phyloP scores from a whole-genome alignment of 306 rosid species.

The Cucurbita maxima region DNA sequence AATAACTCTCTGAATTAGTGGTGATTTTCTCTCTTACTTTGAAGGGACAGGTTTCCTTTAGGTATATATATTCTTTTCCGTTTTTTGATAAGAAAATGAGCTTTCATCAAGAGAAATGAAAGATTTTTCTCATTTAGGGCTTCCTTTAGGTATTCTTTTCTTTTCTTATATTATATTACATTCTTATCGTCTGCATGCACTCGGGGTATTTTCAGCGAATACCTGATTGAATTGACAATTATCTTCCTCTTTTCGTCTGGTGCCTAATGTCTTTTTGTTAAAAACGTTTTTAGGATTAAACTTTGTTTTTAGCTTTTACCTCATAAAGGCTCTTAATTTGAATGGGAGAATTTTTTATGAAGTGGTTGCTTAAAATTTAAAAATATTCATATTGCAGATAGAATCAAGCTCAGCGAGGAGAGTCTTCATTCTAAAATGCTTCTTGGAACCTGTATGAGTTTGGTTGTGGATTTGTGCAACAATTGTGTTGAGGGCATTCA shows the following conservation, averaged over 20 bases:
- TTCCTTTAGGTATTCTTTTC: neutral
- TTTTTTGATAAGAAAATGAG: no score
- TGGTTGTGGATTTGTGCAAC: slow-evolving; percentile 37
- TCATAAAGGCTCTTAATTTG: neutral
- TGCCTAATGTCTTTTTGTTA: neutral
- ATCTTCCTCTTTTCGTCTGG: neutral
- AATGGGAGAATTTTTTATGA: neutral
- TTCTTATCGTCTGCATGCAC: neutral
- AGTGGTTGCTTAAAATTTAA: slow-evolving; percentile 5
- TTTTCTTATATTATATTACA: neutral
- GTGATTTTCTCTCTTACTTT: neutral
- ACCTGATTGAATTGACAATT: neutral
- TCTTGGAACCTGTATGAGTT: slow-evolving; percentile 50
- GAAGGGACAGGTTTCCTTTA: neutral
- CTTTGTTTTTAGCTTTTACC: neutral
- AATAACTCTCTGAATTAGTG: neutral
- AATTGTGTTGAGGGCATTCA: slow-evolving; percentile 60
- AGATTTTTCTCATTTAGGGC: no score
- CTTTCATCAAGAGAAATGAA: no score
- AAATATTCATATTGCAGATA: slow-evolving; percentile 37
- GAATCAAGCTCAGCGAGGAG: slow-evolving; percentile 32
- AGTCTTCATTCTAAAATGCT: slow-evolving; percentile 27
- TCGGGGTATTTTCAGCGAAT: neutral
- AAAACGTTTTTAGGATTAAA: neutral
- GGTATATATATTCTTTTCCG: neutral